Evolutionary conservation across 768 basidiomycete genomes (phyloP), one percentile per base, ranked within the genome.

Genomic region (Leucosporidium scottii): DNA sequence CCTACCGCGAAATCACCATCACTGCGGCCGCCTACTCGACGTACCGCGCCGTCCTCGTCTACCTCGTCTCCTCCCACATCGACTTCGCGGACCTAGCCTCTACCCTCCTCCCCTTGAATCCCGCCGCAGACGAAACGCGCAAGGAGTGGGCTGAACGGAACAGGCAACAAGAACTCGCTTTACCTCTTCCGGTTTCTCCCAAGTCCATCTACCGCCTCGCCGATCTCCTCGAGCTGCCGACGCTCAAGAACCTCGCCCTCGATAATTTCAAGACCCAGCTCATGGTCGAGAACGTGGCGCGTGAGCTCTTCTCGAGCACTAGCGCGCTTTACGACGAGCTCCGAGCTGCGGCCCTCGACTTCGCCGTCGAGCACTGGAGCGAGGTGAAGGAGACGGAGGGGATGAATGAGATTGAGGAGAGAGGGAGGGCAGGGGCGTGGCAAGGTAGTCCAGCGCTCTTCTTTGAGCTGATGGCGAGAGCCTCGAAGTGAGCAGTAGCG

Each of bases 171-270:
- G n/a, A n/a, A n/a, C n/a, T 6, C 4, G 17, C 49, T 50, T 21
- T 57, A 7, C 62, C 55, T n/a, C 12, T 21, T 9, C 57, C 64
- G 1, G 64, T 54, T 15, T 65, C 64, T 12, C 50, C 36, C 13
- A 59, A 65, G 23, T 65, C 64, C 4, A 4, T n/a, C 49, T 65
- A 59, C 58, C 58, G 58, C 20, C 64, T 65, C 58, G 58, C 64
- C n/a, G 27, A 54, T 39, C 50, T 65, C 34, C 57, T 64, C 57
- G 31, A 36, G 3, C 57, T 64, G 2, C 2, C 4, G 1, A 20
- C 27, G 20, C 56, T 64, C 49, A 13, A 59, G 30, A 10, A 17
- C n/a, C 13, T n/a, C 4, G 27, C 39, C 21, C 31, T 64, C 21
- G 3, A 3, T 10, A 18, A 20, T 5, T 3, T 59, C 39, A 2